Evolutionary conservation across 495 filamentous ascomycete species (phyloP).

Genomic region (Aspergillus sclerotioniger): DNA sequence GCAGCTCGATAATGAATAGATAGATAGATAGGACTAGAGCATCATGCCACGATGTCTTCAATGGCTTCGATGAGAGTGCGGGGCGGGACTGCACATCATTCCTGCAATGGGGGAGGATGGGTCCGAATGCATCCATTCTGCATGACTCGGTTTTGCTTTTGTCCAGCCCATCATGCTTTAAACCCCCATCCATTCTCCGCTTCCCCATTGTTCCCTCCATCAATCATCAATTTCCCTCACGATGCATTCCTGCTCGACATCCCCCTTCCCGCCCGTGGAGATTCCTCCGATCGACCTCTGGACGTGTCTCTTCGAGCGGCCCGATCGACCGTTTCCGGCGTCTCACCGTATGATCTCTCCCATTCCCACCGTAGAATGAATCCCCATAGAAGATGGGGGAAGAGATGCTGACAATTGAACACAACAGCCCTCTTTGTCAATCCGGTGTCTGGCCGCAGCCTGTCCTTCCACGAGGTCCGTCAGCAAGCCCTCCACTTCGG

Average conservation of each 20-base stretch:
- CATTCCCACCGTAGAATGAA: too few species aligned
- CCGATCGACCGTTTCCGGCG: constrained; percentile 8
- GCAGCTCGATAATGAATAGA: too few species aligned
- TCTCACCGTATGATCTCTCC: background rate
- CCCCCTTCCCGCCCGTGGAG: constrained; percentile 48
- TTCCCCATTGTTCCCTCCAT: background rate
- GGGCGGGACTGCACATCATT: too few species aligned
- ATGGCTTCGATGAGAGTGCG: too few species aligned
- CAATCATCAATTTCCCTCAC: background rate
- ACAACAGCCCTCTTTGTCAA: constrained; percentile 35
- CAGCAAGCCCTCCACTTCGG: constrained; percentile 62
- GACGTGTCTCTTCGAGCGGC: constrained; percentile 47
- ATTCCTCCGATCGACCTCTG: constrained; percentile 70
- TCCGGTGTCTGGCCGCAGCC: constrained; percentile 59
- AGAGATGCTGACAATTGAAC: background rate
- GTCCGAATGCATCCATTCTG: too few species aligned
- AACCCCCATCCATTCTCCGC: background rate
- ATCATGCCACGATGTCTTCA: background rate
- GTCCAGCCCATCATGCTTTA: background rate
- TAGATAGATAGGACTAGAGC: too few species aligned
- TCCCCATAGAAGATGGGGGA: too few species aligned
- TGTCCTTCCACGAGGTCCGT: constrained; percentile 64
- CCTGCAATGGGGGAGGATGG: too few species aligned
- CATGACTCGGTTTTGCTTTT: background rate
- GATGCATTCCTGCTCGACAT: background rate